Percentiles rank a stretch among this genome's conserved stretches.
phyloP scores from a whole-genome alignment of 2,329 filamentous ascomycete genomes.

The Juglanconis oblonga region DNA sequence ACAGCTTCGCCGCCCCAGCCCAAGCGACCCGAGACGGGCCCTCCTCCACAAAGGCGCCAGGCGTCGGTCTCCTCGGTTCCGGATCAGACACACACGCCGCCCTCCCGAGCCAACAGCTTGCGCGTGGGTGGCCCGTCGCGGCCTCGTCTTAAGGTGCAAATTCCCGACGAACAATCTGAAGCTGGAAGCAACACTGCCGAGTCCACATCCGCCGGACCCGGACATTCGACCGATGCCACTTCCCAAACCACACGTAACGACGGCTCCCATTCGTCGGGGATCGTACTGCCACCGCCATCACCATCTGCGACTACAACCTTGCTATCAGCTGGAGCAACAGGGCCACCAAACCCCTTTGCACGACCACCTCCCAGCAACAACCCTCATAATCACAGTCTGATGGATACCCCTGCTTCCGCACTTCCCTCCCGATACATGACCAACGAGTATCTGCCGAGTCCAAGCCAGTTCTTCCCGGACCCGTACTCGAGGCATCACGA shows the following conservation, averaged over 20 bases:
- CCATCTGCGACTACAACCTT: slow-evolving; percentile 76
- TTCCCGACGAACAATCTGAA: slow-evolving; percentile 80
- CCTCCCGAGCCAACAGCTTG: slow-evolving; percentile 75
- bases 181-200: slow-evolving; percentile 71
- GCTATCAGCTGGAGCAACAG: slow-evolving; percentile 84
- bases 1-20: slow-evolving; percentile 56
- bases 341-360: slow-evolving; percentile 93
- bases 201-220: slow-evolving; percentile 56
- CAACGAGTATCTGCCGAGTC: slow-evolving; percentile 83
- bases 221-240: slow-evolving; percentile 57
- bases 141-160: slow-evolving; percentile 87
- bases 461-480: slow-evolving; percentile 87
- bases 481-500: slow-evolving; percentile 76
- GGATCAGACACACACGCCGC: slow-evolving; percentile 64
- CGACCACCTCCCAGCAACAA: slow-evolving; percentile 72
- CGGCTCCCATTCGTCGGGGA: slow-evolving; percentile 60
- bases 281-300: slow-evolving; percentile 89
- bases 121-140: slow-evolving; percentile 63
- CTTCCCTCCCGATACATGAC: slow-evolving; percentile 88
- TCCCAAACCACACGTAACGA: slow-evolving; percentile 51
- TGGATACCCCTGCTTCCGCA: slow-evolving; percentile 84
- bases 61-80: slow-evolving; percentile 60
- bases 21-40: slow-evolving; percentile 47
- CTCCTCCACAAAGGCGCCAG: slow-evolving; percentile 46
- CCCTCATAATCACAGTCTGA: slow-evolving; percentile 49